phyloP scores from a whole-genome alignment of 257 asterid species.

The Avicennia marina region DNA sequence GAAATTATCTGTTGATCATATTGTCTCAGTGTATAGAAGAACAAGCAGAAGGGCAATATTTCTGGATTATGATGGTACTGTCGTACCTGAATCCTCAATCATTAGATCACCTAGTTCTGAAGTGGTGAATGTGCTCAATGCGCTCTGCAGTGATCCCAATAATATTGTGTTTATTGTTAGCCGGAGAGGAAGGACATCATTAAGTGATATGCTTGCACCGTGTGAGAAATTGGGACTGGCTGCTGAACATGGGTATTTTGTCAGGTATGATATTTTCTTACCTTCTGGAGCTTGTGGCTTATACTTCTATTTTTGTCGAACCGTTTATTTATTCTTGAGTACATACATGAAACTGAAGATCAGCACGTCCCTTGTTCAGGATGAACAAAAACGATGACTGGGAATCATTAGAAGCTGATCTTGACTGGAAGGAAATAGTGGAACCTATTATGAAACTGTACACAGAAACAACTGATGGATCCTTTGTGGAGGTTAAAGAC shows the following conservation, averaged over 20 bases:
- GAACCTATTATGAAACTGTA: conserved; percentile 73
- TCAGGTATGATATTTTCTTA: conserved; percentile 33
- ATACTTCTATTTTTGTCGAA: no score
- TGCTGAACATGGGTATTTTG: conserved; percentile 74
- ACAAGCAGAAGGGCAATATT: conserved; percentile 62
- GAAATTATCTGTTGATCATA: conserved; percentile 45
- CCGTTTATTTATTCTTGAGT: neutral
- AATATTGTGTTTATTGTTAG: conserved; percentile 70
- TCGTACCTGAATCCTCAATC: conserved; percentile 55
- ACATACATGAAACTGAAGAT: neutral
- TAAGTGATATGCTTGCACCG: conserved; percentile 61
- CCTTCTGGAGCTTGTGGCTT: neutral
- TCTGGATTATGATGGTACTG: conserved; percentile 74
- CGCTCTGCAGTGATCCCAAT: conserved; percentile 50
- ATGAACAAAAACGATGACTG: conserved; percentile 40
- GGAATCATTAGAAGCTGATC: conserved; percentile 51
- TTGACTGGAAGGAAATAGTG: conserved; percentile 68
- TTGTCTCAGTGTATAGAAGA: conserved; percentile 43
- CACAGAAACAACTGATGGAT: conserved; percentile 77
- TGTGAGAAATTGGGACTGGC: conserved; percentile 68
- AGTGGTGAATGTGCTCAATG: conserved; percentile 37
- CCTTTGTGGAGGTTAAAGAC: conserved; percentile 58
- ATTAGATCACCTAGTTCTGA: conserved; percentile 46
- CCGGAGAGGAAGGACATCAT: conserved; percentile 56
- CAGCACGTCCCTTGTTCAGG: conserved; percentile 28